Evolutionary conservation across 106 monocot genomes (phyloP), one percentile per base, ranked within the genome.

Genomic region (Dioscorea dumetorum): DNA sequence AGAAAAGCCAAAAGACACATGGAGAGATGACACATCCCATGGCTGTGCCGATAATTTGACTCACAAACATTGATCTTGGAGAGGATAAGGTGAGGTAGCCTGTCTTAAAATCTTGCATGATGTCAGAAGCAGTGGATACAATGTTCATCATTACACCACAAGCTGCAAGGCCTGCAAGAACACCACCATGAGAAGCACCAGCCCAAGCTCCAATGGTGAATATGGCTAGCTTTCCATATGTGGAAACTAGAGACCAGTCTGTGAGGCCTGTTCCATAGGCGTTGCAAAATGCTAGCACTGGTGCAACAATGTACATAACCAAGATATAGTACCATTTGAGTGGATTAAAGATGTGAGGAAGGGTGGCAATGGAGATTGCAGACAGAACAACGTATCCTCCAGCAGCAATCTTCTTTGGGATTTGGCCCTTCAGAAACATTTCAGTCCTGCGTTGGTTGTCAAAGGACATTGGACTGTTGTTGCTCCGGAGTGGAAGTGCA

Each of bases 31-130:
- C 57, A 48, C 88, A 91, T 18, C 91, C 91, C 79, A 95, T 95
- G 11, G 85, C 78, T n/a, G 85, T 95, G 41, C 94, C 91, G 32
- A 91, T 79, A 24, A 85, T 76, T 49, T 91, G 94, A 74, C 91
- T 88, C 15, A 95, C 22, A 49, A 95, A 83, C 94, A 95, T 95
- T n/a, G 94, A 84, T 54, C 81, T 69, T 4, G 91, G 91, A 1
- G 94, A 95, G 13, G 94, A 85, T n/a, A 91, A 71, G 4, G 94
- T 95, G 54, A 95, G 70, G 60, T 91, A 91, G 4, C 87, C 94
- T 0, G 87, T 95, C 63, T 95, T 91, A 83, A 95, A 88, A 57
- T 95, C 91, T 67, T 91, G 94, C 80, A 88, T 95, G 19, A 91
- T 78, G 64, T 95, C 83, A 0, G 94, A 87, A 19, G 91, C 87